phyloP scores from a whole-genome alignment of 768 basidiomycete species.

The Mrakia gelida region DNA sequence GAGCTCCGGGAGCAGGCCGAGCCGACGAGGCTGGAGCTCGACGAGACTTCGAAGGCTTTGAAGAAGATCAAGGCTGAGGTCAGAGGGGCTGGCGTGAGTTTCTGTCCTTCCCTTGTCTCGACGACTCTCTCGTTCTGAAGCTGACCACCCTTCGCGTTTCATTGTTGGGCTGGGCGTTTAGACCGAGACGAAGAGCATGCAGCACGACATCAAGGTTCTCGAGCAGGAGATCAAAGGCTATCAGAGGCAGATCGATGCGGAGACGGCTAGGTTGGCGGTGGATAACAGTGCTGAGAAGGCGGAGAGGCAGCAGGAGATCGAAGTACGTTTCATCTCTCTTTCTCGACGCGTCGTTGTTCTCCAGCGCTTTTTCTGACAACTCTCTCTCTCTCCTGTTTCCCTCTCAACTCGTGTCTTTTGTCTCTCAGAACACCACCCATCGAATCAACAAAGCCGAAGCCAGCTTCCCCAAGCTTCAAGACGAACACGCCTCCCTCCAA shows the following conservation, averaged over 20 bases:
- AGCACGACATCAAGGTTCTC: not conserved
- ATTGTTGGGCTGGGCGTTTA: not conserved
- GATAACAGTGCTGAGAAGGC: constrained; percentile 27
- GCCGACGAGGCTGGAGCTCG: not conserved
- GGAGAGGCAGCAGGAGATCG: constrained; percentile 8
- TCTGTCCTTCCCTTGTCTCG: not conserved
- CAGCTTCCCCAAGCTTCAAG: constrained; percentile 16
- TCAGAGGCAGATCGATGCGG: constrained; percentile 6
- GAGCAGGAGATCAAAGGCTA: not conserved
- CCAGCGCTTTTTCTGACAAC: not conserved
- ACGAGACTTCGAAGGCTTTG: not conserved
- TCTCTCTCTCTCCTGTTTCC: not conserved
- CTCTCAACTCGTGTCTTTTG: not conserved
- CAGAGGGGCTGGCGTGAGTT: not conserved
- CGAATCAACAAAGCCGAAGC: constrained; percentile 25
- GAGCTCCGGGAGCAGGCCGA: constrained; percentile 48
- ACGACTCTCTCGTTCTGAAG: not conserved
- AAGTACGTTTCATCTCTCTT: constrained; percentile 4
- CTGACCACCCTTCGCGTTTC: not conserved
- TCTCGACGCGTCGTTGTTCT: not conserved
- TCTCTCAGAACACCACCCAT: not conserved
- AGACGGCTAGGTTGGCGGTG: constrained; percentile 14
- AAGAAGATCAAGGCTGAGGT: not conserved
- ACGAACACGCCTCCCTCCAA: not conserved
- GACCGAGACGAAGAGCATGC: not conserved